Evolutionary conservation across 257 asterid genomes (phyloP).

Genomic region (Pogostemon cablin): DNA sequence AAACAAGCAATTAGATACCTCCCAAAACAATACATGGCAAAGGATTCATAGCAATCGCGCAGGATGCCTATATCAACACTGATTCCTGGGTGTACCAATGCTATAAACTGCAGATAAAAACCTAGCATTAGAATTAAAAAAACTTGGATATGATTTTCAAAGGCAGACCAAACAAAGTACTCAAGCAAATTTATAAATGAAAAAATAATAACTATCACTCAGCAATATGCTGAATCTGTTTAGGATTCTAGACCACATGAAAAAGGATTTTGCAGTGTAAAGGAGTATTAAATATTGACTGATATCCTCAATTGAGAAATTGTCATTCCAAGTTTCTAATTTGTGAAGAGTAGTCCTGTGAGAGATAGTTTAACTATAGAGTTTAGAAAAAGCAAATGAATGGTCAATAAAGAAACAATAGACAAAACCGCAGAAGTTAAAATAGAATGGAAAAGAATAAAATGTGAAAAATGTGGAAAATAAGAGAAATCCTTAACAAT

Average conservation of each 20-base stretch:
- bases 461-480: no score
- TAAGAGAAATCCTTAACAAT: no score
- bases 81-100: constrained; percentile 80
- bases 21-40: constrained; percentile 99
- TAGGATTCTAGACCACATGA: background rate
- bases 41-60: constrained; percentile 97
- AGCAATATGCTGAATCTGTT: background rate
- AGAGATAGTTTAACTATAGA: background rate
- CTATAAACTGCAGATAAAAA: constrained; percentile 69
- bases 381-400: constrained; percentile 12
- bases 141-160: constrained; percentile 16
- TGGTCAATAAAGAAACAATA: background rate
- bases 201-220: constrained; percentile 5
- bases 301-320: constrained; percentile 5
- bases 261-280: background rate
- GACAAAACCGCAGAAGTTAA: background rate
- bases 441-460: no score
- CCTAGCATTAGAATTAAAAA: constrained; percentile 28
- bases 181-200: constrained; percentile 24
- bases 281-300: background rate
- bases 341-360: background rate
- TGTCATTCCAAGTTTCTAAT: no score
- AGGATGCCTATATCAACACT: constrained; percentile 87
- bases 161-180: constrained; percentile 7
- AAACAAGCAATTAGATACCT: constrained; percentile 94